Base-by-base conservation (phyloP, 805 yeast genomes). In the Ogataea paradorogensis region DNA sequence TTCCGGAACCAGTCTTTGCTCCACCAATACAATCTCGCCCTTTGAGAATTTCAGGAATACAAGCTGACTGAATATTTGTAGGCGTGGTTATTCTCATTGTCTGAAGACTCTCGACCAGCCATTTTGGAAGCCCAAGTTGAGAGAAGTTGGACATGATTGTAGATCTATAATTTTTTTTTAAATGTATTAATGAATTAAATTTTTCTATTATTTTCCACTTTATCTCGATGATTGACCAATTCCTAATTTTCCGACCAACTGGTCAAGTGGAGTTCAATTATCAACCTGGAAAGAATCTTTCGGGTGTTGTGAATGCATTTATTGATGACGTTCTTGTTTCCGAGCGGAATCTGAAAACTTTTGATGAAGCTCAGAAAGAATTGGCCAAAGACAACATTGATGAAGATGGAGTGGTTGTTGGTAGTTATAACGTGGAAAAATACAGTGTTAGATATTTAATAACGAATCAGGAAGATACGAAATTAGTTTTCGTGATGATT, bases 1-100 rank as follows among this genome's bases (percentile, higher is more conserved):
- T 93, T 75, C 99, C 99, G 13, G 95, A 83, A 64, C 99, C 99
- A 0, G 99, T 93, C 61, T 85, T 85, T 23, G 99, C 99, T 30
- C 99, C 99, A 36, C 99, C 99, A 37, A 93, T 91, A 64, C 96
- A 90, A 61, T 90, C 96, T 51, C 81, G 75, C 7, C 95, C 97
- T 29, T 70, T 71, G 27, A 93, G 59, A 42, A 93, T 85, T 41
- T 82, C 76, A 1, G 98, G 98, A 33, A 93, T 91, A 58, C 96
- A 88, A 4, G 88, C 86, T 7, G 68, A 58, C 60, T 93, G 99
- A 66, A 93, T 91, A 15, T 78, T 77, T 0, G 98, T 86, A 1
- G 99, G 99, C 5, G 74, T 70, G 20, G 73, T 68, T 32, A 93
- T 93, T 45, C 80, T 80, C 95, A 93, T 88, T 7, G 95, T 78